Percentiles rank a stretch among this genome's conserved stretches.
Evolutionary conservation across 768 basidiomycete species (phyloP).

Genomic region (Phylloporus rhodoxanthus): DNA sequence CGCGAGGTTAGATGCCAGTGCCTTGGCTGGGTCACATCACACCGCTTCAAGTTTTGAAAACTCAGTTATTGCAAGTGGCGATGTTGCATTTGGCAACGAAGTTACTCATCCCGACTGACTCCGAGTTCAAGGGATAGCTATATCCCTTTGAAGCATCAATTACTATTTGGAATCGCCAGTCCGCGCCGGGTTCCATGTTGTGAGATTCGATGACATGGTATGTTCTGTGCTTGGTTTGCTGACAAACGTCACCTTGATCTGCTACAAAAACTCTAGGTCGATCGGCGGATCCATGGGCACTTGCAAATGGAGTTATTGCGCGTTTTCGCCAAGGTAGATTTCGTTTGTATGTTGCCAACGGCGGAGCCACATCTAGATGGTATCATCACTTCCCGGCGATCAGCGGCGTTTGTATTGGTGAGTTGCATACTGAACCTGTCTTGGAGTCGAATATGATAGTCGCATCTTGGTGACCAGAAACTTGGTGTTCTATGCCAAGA

Average conservation of each 20-base stretch:
- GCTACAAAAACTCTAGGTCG: too few relatives aligned
- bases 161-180: background rate
- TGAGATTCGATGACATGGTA: background rate
- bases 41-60: background rate
- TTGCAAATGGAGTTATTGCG: background rate
- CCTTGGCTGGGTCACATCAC: background rate
- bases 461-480: background rate
- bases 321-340: background rate
- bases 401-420: too few relatives aligned
- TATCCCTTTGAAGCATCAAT: background rate
- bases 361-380: too few relatives aligned
- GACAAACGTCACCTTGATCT: background rate
- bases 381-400: too few relatives aligned
- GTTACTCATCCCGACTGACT: background rate
- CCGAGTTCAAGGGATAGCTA: background rate
- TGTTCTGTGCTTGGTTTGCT: background rate
- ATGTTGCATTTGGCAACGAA: background rate
- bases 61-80: background rate
- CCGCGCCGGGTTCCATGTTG: too few relatives aligned
- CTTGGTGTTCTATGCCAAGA: conserved; percentile 7
- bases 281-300: background rate
- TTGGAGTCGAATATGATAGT: conserved; percentile 2
- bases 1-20: too few relatives aligned
- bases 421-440: conserved; percentile 4
- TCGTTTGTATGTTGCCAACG: too few relatives aligned